Base-by-base conservation (phyloP, 257 asterid genomes). In the Plectranthus barbatus region DNA sequence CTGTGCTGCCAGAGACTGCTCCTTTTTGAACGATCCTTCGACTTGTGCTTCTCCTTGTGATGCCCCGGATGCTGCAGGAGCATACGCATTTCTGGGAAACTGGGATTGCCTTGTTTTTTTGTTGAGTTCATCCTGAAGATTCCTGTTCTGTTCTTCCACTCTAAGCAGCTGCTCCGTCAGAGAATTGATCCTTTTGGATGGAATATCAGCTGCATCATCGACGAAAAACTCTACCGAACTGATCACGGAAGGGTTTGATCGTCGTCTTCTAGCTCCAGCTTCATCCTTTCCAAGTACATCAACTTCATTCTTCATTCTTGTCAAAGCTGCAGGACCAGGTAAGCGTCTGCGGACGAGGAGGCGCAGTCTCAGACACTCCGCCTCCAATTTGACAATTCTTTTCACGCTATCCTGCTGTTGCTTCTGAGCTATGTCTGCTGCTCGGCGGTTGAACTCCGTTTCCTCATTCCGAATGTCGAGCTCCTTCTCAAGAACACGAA, bases 381-480 rank as follows among this genome's bases (percentile, higher is more conserved):
- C 77, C 58, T 85, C 95, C 76, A 90, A 46, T 50, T 80, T 83
- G 0, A 86, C 82, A 36, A 84, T 76, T 56, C 64, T 91, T 67
- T 81, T 83, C 0, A 64, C 80, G 56, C 83, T 83, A 72, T 84
- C 96, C 68, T 71, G 74, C 53, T 86, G 82, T 69, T 88, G 78
- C 67, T 67, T 86, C 26, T 81, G 85, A 39, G 84, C 74, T 60
- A 68, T 76, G 17, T 83, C 95, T 68, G 90, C 80, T 42, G 84
- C 72, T 47, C 94, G 79, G 24, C 77, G 88, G 56, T 69, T 81
- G 67, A 80, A 80, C 60, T 84, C 95, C 45, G 80, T 75, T 76
- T 90, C 97, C 75, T 86, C 93, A 24, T 81, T 86, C 48, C 95
- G 68, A 54, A 86, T 84, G 26, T 86, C 95, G 13, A 79, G 94